A percentile compares a stretch with the other conserved stretches of the same genome.
phyloP scores from a whole-genome alignment of 2,329 filamentous ascomycete genomes.

The Setomelanomma holmii region DNA sequence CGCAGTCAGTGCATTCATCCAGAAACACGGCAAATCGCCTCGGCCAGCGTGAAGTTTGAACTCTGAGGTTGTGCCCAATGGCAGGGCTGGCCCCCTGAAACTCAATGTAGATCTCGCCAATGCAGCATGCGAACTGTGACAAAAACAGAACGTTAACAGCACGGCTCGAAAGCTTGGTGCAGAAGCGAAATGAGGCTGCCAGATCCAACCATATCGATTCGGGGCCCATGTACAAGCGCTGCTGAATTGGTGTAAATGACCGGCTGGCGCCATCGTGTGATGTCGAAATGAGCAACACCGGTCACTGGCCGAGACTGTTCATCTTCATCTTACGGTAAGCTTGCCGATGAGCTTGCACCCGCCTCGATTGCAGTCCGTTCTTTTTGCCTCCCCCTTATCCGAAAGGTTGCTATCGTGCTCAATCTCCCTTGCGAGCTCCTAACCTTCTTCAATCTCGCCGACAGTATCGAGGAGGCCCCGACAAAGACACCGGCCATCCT shows the following conservation, averaged over 20 bases:
- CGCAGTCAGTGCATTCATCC: conserved; percentile 15
- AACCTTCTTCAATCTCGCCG: no score
- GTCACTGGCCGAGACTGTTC: conserved; percentile 1
- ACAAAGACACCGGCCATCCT: no score
- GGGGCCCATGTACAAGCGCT: neutral
- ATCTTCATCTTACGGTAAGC: neutral
- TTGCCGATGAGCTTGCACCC: neutral
- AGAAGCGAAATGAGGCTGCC: conserved; percentile 13
- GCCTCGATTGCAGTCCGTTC: neutral
- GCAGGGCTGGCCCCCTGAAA: conserved; percentile 7
- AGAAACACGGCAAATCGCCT: conserved; percentile 7
- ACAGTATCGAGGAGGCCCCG: no score
- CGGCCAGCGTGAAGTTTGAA: conserved; percentile 11
- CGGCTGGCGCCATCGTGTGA: neutral
- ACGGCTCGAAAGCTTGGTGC: conserved; percentile 4
- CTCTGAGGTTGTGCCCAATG: conserved; percentile 11
- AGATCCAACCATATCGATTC: neutral
- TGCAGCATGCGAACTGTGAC: conserved; percentile 6
- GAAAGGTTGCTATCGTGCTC: neutral
- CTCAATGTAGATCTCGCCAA: conserved; percentile 15
- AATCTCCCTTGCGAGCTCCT: neutral
- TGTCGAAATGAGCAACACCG: conserved; percentile 1
- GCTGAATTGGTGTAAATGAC: neutral
- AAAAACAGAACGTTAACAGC: conserved; percentile 1
- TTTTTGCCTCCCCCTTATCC: neutral